Evolutionary conservation across 192 early-diverging fungal genomes (phyloP), one percentile per base, ranked within the genome.

Genomic region (Rhizophagus clarus): DNA sequence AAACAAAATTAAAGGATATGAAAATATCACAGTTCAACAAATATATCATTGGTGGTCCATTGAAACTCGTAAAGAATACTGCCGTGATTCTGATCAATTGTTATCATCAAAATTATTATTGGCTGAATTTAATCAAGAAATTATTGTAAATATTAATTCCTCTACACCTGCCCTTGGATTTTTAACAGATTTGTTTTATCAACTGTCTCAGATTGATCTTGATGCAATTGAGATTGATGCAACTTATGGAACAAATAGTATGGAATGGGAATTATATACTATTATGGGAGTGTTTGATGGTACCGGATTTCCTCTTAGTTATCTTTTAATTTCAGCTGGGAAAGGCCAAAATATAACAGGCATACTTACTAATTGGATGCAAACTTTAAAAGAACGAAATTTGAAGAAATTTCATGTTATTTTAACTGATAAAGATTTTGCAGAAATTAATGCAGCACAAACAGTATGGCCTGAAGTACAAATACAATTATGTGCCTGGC

Each of bases 401-500:
- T 42, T 42, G 14, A 70, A 42, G 11, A 17, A 71, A 4, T 71
- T 71, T 71, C 3, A 11, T 40, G 24, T 45, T 37, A 45, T 45
- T 37, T 40, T 70, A n/a, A 71, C n/a, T 20, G 69, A 71, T 31
- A 75, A 75, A 61, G 11, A 60, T n/a, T 75, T 75, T 61, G 24
- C 28, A 3, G 12, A 75, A 60, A 75, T 75, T 9, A 75, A 75
- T 75, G 56, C 26, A 74, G 29, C 29, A 5, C 2, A 29, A 75
- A 60, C 1, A 56, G 49, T 75, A 20, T 75, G 28, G 20, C 56
- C 73, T 29, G 26, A 75, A 31, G 31, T 56, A 0, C 24, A 51
- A 15, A 2, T 74, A 20, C 26, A 74, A 51, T 61, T 74, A 60
- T 61, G 47, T 28, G 2, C 17, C 6, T 74, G 24, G 51, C 51